Conservation (phyloP, 73 alveolate genomes). For the Stentor coeruleus region DNA sequence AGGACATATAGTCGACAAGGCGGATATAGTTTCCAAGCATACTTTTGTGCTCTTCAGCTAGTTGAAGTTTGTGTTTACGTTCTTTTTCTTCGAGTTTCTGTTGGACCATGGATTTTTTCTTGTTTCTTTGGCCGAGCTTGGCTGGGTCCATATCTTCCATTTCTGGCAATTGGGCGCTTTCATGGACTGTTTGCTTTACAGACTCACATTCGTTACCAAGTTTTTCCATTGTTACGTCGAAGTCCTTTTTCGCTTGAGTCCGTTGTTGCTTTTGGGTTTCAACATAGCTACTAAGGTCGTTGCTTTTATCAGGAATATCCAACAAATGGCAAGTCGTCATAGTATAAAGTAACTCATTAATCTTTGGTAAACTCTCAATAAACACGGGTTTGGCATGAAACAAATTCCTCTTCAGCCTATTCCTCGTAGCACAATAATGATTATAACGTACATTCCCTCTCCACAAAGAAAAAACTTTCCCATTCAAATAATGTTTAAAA, state of each 20-base stretch:
- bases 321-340: constrained; percentile 46
- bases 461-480: constrained; percentile 92
- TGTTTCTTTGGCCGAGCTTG: constrained; percentile 87
- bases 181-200: constrained; percentile 59
- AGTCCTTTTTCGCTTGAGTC: constrained; percentile 66
- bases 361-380: constrained; percentile 68
- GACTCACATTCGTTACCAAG: constrained; percentile 57
- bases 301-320: constrained; percentile 36
- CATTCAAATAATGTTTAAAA: constrained; percentile 32
- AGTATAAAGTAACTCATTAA: constrained; percentile 66
- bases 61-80: constrained; percentile 79
- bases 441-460: constrained; percentile 90
- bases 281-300: constrained; percentile 55
- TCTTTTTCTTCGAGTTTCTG: constrained; percentile 84
- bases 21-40: constrained; percentile 88
- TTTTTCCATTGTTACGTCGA: constrained; percentile 61
- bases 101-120: constrained; percentile 93
- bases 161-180: constrained; percentile 75
- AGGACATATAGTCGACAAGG: constrained; percentile 94
- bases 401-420: constrained; percentile 75
- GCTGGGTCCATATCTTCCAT: constrained; percentile 94
- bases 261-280: constrained; percentile 62
- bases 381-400: constrained; percentile 93
- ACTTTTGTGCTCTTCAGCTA: constrained; percentile 87
- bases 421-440: constrained; percentile 84